Evolutionary conservation across 2,329 filamentous ascomycete genomes (phyloP).

Genomic region (Sclerotinia subarctica): DNA sequence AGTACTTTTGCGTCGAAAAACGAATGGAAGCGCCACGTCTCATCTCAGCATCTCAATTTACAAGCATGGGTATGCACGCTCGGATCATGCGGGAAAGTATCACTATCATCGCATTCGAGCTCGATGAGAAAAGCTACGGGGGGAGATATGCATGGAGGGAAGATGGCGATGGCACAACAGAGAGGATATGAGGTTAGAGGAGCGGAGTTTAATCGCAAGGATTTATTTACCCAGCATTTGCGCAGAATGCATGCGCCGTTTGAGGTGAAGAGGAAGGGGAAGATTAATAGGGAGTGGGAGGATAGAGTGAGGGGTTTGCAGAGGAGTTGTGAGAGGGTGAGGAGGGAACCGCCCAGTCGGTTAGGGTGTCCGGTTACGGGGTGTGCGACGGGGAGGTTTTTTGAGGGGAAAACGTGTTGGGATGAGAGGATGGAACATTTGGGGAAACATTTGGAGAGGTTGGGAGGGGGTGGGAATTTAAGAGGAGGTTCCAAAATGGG

Average conservation of each 20-base stretch:
- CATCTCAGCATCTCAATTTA: slow-evolving; percentile 73
- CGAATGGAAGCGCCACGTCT: slow-evolving; percentile 91
- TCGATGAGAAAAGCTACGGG: background rate
- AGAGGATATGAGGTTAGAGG: slow-evolving; percentile 23
- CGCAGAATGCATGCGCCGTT: slow-evolving; percentile 75
- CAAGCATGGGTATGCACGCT: slow-evolving; percentile 68
- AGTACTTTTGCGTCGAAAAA: slow-evolving; percentile 78
- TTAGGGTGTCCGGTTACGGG: slow-evolving; percentile 60
- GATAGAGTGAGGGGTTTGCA: slow-evolving; percentile 55
- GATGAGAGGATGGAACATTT: slow-evolving; percentile 85
- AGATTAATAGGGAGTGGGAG: slow-evolving; percentile 46
- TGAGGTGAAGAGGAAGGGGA: slow-evolving; percentile 41
- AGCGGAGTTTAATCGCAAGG: slow-evolving; percentile 75
- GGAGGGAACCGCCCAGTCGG: slow-evolving; percentile 58
- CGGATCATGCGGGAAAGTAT: slow-evolving; percentile 35
- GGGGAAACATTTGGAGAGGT: slow-evolving; percentile 70
- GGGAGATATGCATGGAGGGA: slow-evolving; percentile 23
- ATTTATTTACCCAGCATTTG: slow-evolving; percentile 85
- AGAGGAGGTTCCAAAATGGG: background rate
- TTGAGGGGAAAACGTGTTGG: slow-evolving; percentile 66
- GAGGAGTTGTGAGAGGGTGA: slow-evolving; percentile 54
- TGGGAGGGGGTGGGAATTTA: slow-evolving; percentile 12
- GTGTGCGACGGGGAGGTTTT: slow-evolving; percentile 60
- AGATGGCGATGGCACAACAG: background rate
- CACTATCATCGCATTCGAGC: slow-evolving; percentile 18